Percentiles rank a stretch among this genome's conserved stretches.
Conservation (phyloP, 306 rosid species). For the Casuarina equisetifolia region DNA sequence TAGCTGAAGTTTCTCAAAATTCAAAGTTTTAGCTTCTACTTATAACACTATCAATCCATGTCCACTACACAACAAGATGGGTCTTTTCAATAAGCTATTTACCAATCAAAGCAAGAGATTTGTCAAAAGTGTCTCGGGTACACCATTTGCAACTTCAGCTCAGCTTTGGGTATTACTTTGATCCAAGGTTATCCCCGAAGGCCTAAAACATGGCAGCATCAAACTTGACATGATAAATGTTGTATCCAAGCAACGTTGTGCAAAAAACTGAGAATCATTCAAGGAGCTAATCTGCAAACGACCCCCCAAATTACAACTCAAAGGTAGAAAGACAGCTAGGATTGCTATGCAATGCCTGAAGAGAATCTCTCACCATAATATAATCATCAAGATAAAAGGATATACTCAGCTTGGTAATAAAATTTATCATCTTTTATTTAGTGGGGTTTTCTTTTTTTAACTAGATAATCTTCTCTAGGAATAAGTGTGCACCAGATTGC, state of each 20-base stretch:
- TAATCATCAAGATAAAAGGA: not conserved
- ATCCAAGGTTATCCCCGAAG: not conserved
- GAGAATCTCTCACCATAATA: not conserved
- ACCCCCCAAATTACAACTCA: not conserved
- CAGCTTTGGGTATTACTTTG: not conserved
- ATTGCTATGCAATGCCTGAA: not conserved
- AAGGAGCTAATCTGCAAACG: not conserved
- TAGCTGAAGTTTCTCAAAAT: not conserved
- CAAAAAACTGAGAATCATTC: not conserved
- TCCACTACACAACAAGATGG: not conserved
- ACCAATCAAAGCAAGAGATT: not conserved
- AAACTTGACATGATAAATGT: not conserved
- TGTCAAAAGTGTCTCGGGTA: not conserved
- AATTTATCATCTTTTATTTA: not conserved
- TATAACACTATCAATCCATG: not conserved
- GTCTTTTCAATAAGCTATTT: not conserved
- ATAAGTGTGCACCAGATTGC: not conserved
- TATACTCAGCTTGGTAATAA: too few relatives aligned
- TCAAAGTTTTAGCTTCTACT: not conserved
- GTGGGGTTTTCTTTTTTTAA: not conserved
- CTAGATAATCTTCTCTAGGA: not conserved
- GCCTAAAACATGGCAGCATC: constrained; percentile 1
- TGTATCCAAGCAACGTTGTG: not conserved
- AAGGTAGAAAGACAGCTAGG: not conserved
- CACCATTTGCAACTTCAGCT: not conserved